These are phyloP conservation scores for Fonsecaea pedrosoi DNA, from an alignment of 2,329 filamentous ascomycete genomes.

Conservation along the genomic window DNA sequence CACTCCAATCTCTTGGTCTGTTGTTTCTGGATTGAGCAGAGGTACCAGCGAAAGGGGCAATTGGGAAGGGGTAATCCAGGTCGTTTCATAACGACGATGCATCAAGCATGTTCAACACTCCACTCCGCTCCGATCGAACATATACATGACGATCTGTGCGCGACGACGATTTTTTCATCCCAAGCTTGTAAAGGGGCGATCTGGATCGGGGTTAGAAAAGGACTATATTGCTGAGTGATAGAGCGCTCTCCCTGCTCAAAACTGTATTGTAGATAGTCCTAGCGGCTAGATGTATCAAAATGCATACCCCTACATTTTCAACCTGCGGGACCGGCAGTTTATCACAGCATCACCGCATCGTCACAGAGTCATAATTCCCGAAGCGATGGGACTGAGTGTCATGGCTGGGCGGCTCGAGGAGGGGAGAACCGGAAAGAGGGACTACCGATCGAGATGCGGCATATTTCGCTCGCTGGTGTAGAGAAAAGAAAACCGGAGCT, in stretches of 20 bases:
- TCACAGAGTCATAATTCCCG: not conserved
- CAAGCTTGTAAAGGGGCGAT: not conserved
- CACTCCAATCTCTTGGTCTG: not conserved
- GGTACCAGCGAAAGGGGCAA: not conserved
- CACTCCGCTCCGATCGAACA: not conserved
- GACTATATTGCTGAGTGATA: not conserved
- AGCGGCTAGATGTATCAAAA: not conserved
- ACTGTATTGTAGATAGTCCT: constrained; percentile 1
- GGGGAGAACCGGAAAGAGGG: not conserved
- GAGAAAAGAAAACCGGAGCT: not conserved
- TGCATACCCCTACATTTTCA: not conserved
- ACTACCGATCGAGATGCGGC: not conserved
- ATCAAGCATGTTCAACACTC: not conserved
- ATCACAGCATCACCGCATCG: not conserved
- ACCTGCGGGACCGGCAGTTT: not conserved
- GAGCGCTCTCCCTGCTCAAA: not conserved
- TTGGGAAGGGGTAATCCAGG: not conserved
- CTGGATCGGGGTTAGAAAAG: not conserved
- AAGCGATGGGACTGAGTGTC: not conserved
- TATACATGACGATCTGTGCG: not conserved
- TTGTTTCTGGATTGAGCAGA: not conserved
- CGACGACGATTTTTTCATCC: not conserved
- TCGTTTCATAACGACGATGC: not conserved
- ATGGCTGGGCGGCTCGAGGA: not conserved
- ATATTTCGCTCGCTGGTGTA: not conserved